Evolutionary conservation across 768 basidiomycete genomes (phyloP).

Genomic region (Rhodosporidiobolus sp.): DNA sequence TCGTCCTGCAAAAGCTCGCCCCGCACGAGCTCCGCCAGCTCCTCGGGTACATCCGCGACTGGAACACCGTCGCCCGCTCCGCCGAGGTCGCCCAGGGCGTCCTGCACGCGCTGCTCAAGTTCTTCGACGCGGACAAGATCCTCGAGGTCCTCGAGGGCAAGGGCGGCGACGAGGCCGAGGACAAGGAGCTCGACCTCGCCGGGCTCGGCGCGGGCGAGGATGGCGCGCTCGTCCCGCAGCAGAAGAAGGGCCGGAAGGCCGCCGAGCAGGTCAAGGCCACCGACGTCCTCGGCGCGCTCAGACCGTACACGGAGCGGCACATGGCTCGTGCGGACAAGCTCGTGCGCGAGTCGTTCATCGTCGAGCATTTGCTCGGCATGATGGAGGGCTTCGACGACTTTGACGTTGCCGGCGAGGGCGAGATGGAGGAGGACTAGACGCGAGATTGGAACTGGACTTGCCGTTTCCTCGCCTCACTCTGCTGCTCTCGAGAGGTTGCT

Average conservation of each 20-base stretch:
- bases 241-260: constrained; percentile 46
- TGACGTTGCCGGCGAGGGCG: constrained; percentile 16
- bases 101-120: constrained; percentile 73
- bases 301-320: constrained; percentile 95
- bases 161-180: constrained; percentile 1
- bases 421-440: constrained; percentile 16
- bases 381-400: constrained; percentile 42
- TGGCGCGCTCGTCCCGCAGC: constrained; percentile 27
- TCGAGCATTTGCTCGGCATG: constrained; percentile 57
- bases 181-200: constrained; percentile 29
- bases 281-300: constrained; percentile 76
- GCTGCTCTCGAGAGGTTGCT: too few relatives aligned
- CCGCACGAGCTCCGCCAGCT: constrained; percentile 74
- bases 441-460: neutral
- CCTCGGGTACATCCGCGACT: constrained; percentile 75
- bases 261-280: constrained; percentile 54
- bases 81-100: constrained; percentile 79
- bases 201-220: constrained; percentile 10
- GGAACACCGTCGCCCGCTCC: constrained; percentile 93
- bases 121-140: constrained; percentile 71
- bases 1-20: constrained; percentile 70
- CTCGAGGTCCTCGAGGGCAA: constrained; percentile 59
- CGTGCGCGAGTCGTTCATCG: constrained; percentile 90
- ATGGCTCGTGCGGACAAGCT: constrained; percentile 76
- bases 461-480: neutral